Conservation (phyloP, 2,329 filamentous ascomycete species). For the Metarhizium guizhouense region DNA sequence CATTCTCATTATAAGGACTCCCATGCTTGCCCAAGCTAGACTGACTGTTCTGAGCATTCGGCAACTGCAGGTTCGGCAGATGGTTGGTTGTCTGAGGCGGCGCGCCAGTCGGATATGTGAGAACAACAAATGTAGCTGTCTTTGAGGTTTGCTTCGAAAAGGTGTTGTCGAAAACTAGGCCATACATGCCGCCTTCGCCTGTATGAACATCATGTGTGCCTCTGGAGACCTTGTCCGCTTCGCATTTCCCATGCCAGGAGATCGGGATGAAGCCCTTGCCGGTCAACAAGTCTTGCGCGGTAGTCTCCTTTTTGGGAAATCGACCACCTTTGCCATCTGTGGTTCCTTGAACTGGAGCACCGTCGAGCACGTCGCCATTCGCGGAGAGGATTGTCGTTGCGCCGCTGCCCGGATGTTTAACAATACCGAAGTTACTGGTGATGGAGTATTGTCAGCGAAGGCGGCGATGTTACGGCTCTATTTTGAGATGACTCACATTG, state of each 20-base stretch:
- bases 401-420: conserved; percentile 84
- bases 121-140: conserved; percentile 85
- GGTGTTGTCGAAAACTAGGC: conserved; percentile 95
- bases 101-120: conserved; percentile 82
- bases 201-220: conserved; percentile 73
- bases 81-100: conserved; percentile 68
- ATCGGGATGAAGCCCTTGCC: conserved; percentile 61
- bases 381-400: conserved; percentile 36
- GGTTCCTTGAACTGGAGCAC: conserved; percentile 34
- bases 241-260: conserved; percentile 89
- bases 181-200: conserved; percentile 84
- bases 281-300: conserved; percentile 54
- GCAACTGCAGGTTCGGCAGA: conserved; percentile 48
- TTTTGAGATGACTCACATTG: conserved; percentile 48
- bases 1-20: conserved; percentile 35
- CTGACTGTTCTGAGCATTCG: conserved; percentile 31
- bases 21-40: conserved; percentile 42
- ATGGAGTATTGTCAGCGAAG: conserved; percentile 9
- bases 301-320: conserved; percentile 48
- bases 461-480: neutral
- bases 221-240: conserved; percentile 90
- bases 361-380: conserved; percentile 32
- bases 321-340: conserved; percentile 37
- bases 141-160: conserved; percentile 95
- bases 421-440: conserved; percentile 81